A percentile compares a stretch with the other conserved stretches of the same genome.
These are phyloP conservation scores for Xylariaceae sp. DNA, from an alignment of 2,329 filamentous ascomycete genomes.

Conservation along the genomic window DNA sequence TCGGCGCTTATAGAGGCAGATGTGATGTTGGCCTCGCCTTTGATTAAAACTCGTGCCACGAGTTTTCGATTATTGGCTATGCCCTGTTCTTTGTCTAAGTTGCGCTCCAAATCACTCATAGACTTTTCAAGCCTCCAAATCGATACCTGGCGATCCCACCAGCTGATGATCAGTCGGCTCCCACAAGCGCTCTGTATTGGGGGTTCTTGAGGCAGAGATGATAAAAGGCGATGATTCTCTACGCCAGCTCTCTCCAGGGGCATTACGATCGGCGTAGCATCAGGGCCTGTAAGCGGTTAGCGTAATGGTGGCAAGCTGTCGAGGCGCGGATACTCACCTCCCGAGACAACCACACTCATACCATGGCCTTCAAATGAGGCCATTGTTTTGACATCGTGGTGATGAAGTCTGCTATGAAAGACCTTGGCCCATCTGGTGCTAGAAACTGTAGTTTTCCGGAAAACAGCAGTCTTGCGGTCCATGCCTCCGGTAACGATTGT, in stretches of 20 bases:
- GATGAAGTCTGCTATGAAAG: constrained; percentile 83
- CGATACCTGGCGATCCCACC: constrained; percentile 86
- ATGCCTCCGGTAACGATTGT: constrained; percentile 88
- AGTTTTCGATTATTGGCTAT: constrained; percentile 59
- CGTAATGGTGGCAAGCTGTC: constrained; percentile 3
- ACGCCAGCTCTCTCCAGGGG: constrained; percentile 74
- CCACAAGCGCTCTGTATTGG: constrained; percentile 70
- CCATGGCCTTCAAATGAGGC: constrained; percentile 80
- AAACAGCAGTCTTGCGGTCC: constrained; percentile 82
- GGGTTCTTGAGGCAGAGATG: constrained; percentile 78
- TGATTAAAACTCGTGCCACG: constrained; percentile 65
- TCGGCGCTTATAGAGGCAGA: constrained; percentile 69
- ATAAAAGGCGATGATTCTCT: constrained; percentile 78
- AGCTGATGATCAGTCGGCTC: constrained; percentile 77
- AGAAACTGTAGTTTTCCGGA: constrained; percentile 63
- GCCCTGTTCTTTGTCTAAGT: constrained; percentile 38
- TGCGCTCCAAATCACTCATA: constrained; percentile 45
- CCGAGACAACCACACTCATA: constrained; percentile 85
- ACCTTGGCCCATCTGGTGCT: constrained; percentile 76
- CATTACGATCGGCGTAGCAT: constrained; percentile 77
- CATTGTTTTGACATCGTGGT: constrained; percentile 94
- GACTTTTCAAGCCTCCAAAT: constrained; percentile 66
- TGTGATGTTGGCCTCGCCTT: constrained; percentile 79
- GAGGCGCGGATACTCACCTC: constrained; percentile 59
- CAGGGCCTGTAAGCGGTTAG: constrained; percentile 62